Base-by-base conservation (phyloP, 179 eudicot genomes). In the Camellia oleifera region DNA sequence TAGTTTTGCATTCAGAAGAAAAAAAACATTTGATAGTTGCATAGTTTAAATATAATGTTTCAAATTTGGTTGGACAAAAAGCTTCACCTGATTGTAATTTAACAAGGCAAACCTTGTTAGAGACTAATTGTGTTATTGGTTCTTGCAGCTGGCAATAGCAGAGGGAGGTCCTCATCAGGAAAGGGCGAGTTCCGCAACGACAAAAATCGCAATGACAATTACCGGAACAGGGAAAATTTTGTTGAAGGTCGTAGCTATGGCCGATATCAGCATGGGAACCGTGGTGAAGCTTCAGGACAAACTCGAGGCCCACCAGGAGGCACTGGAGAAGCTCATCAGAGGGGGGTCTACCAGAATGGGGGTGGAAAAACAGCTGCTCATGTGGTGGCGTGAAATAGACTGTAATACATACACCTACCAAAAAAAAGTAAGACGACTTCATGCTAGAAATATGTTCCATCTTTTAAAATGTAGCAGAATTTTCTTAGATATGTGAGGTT, bases 131-230 rank as follows among this genome's bases (percentile, higher is more conserved):
- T 56, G 50, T 20, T 7, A 56, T 77, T 66, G 20, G 14, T 17
- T 64, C 75, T 62, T 42, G 44, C 78, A 82, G 84, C 66, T 63
- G 40, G 73, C 54, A 65, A 63, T 77, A 58, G 70, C 70, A 68
- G 65, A 26, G 65, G 84, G 65, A 78, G 56, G 57, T n/a, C 61
- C 13, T 60, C 80, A 66, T 64, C 74, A 11, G 82, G 75, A 50
- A 74, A 72, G 52, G 80, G 64, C 10, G 84, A 83, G 7, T 53
- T 67, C 53, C 68, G 83, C 17, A 81, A 78, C 69, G 77, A 77
- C 74, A 69, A 32, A 32, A 32, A 32, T 32, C 68, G 83, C 17
- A 81, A 78, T 64, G 77, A 80, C 77, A 69, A 75, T 45, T 75
- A 40, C 46, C 70, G 85, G 78, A 71, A 65, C 68, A 53, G 73